Evolutionary conservation across 2,329 filamentous ascomycete genomes (phyloP).

Genomic region (Phaeosphaeriaceae sp.): DNA sequence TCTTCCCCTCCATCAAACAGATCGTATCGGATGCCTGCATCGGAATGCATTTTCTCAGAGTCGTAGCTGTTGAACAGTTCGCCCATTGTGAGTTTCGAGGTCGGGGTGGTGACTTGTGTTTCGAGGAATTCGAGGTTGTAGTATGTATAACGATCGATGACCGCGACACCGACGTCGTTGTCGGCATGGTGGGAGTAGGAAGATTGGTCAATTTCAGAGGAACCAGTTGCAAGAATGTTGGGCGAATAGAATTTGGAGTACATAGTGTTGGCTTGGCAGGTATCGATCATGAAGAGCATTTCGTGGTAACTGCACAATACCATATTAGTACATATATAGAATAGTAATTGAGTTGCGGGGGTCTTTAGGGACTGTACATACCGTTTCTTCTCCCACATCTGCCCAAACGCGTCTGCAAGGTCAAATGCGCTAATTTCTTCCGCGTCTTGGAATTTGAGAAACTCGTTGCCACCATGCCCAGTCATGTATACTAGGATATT

Average conservation of each 20-base stretch:
- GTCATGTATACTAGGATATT: slow-evolving; percentile 99
- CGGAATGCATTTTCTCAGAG: slow-evolving; percentile 89
- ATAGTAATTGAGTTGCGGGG: neutral
- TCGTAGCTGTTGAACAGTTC: slow-evolving; percentile 97
- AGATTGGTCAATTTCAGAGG: slow-evolving; percentile 91
- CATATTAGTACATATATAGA: slow-evolving; percentile 1
- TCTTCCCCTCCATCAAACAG: slow-evolving; percentile 86
- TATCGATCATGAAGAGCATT: slow-evolving; percentile 99
- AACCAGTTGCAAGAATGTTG: slow-evolving; percentile 98
- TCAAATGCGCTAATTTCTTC: slow-evolving; percentile 98
- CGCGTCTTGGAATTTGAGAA: slow-evolving; percentile 96
- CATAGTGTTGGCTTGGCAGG: slow-evolving; percentile 99
- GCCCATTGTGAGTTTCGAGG: slow-evolving; percentile 86
- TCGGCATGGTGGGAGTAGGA: slow-evolving; percentile 98
- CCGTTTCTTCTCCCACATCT: slow-evolving; percentile 99
- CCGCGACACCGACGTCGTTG: slow-evolving; percentile 95
- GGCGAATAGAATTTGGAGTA: slow-evolving; percentile 98
- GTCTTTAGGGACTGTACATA: slow-evolving; percentile 39
- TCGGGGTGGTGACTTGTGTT: slow-evolving; percentile 82
- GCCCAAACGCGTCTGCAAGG: slow-evolving; percentile 94
- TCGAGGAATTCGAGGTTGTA: slow-evolving; percentile 98
- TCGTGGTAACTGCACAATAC: slow-evolving; percentile 77
- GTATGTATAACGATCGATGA: slow-evolving; percentile 98
- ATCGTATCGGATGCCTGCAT: slow-evolving; percentile 92
- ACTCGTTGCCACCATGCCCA: slow-evolving; percentile 95